Base-by-base conservation (phyloP, 768 basidiomycete species). In the Daedalea quercina region DNA sequence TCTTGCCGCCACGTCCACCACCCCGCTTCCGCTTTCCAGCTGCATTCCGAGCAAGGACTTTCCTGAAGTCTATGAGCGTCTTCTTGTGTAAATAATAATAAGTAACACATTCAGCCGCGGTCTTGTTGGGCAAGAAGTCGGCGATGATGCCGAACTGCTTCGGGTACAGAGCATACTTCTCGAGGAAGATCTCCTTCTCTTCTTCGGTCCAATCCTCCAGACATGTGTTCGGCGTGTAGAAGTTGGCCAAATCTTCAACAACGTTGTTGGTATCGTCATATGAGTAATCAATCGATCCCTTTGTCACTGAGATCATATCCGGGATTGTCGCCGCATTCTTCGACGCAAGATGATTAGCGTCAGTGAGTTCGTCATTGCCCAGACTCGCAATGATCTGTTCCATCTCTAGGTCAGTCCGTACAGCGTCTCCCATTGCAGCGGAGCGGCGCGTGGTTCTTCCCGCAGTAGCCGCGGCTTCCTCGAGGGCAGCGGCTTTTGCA, bases 71-170 rank as follows among this genome's bases (percentile, higher is more conserved):
- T 63, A 94, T 90, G 34, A 78, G 69, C 60, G 78, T 79, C 71
- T 93, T 92, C 77, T 97, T 98, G 72, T 94, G 90, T 47, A 95
- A 73, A 67, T 98, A 98, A 69, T 97, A 98, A 69, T 83, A 95
- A 46, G 86, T 80, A 44, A 97, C 89, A 64, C 94, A 96, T 76
- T 96, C 89, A 0, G 84, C 75, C 1, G 90, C 73, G 1, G 90
- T 85, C 76, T 96, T 97, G 74, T 90, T 77, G 3, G 87, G 81
- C 12, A 98, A 70, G 58, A 73, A 79, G 22, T 82, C 78, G 0
- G 94, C 84, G 54, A 98, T 94, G 63, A 85, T 76, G n/a, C 93
- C 94, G 61, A 98, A 98, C 65, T 97, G 94, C 65, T 98, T 98
- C 4, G 94, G 94, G 63, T 83, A 77, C 9, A 80, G 79, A 7